Percentiles rank a stretch among this genome's conserved stretches.
phyloP scores from a whole-genome alignment of 164 flowering plant genomes.

The Tetracentron sinense region DNA sequence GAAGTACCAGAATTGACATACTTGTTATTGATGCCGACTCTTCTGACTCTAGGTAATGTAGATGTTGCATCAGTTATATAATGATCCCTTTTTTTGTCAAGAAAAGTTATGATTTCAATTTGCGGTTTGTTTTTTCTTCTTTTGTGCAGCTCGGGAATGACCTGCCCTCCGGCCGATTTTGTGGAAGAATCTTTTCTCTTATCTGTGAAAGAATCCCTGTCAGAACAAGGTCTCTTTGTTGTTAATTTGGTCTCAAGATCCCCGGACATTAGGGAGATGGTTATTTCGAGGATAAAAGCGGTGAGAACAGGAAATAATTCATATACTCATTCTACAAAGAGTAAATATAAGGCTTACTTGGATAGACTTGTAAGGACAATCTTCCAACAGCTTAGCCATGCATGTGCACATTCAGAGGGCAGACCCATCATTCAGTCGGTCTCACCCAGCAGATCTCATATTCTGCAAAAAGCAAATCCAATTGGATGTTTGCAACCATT shows the following conservation, averaged over 20 bases:
- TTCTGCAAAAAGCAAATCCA: no score
- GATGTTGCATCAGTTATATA: background rate
- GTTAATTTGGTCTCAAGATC: constrained; percentile 89
- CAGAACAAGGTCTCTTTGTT: constrained; percentile 73
- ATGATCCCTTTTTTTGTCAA: background rate
- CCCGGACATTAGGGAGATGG: constrained; percentile 47
- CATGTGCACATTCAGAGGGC: no score
- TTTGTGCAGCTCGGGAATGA: constrained; percentile 80
- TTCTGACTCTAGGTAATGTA: constrained; percentile 63
- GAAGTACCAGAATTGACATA: constrained; percentile 40
- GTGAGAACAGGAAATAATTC: constrained; percentile 31
- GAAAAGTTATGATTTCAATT: constrained; percentile 1
- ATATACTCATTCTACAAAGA: background rate
- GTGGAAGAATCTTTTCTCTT: constrained; percentile 70
- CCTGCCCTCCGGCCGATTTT: constrained; percentile 88
- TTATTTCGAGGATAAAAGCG: constrained; percentile 63
- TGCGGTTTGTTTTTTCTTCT: constrained; percentile 1
- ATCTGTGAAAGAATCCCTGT: constrained; percentile 52
- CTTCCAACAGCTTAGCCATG: no score
- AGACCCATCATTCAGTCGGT: no score
- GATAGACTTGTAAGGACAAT: background rate
- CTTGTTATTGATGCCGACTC: constrained; percentile 89
- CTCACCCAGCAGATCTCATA: no score
- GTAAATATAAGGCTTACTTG: background rate
- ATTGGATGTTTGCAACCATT: no score